Percentiles rank a stretch among this genome's conserved stretches.
These are phyloP conservation scores for Podospora fimiseda DNA, from an alignment of 495 filamentous ascomycete genomes.

Conservation along the genomic window DNA sequence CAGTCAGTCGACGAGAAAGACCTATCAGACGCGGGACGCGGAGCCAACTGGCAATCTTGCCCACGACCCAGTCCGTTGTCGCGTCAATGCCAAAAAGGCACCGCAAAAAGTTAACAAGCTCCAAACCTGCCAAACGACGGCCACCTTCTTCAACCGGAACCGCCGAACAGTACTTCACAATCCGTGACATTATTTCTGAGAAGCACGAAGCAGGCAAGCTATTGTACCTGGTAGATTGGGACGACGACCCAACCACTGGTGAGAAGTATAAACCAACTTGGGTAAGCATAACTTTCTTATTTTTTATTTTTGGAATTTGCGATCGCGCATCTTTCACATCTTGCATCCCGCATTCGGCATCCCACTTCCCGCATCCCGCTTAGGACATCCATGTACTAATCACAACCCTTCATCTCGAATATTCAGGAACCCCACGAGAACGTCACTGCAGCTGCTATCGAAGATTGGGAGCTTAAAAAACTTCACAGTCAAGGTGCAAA, in stretches of 20 bases:
- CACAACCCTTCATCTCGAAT: conserved; percentile 1
- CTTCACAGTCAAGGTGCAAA: neutral
- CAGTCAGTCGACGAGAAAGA: too few relatives aligned
- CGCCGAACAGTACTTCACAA: neutral
- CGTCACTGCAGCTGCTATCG: conserved; percentile 26
- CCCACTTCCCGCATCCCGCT: too few relatives aligned
- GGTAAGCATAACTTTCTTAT: too few relatives aligned
- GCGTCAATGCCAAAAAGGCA: neutral
- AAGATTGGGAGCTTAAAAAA: conserved; percentile 25
- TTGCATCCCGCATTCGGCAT: too few relatives aligned
- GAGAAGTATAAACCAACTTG: conserved; percentile 31
- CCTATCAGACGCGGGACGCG: too few relatives aligned
- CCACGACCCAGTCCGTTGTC: neutral
- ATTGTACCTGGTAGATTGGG: conserved; percentile 38
- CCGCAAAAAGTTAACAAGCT: neutral
- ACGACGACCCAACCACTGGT: conserved; percentile 29
- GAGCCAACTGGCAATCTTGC: neutral
- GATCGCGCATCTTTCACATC: too few relatives aligned
- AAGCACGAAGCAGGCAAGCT: conserved; percentile 23
- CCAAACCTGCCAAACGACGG: neutral
- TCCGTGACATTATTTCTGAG: conserved; percentile 31
- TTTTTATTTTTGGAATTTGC: too few relatives aligned
- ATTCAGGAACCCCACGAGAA: conserved; percentile 33
- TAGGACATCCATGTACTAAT: too few relatives aligned
- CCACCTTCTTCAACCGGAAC: neutral